Conservation (phyloP, 306 rosid genomes). For the Rosa multiflora region DNA sequence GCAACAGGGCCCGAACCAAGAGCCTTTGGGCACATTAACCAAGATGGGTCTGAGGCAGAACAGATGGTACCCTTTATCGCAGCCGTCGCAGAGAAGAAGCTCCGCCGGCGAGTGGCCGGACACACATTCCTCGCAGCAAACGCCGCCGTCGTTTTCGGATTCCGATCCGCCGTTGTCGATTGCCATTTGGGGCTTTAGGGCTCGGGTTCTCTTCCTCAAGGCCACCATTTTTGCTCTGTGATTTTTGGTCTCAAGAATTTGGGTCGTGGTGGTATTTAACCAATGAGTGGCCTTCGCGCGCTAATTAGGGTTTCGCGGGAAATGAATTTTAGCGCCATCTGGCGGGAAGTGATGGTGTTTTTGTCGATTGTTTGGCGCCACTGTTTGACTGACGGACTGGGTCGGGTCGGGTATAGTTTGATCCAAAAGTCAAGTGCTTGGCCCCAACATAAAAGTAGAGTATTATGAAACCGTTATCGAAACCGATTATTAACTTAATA, state of each 20-base stretch:
- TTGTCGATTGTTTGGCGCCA: neutral
- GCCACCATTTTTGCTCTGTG: slow-evolving; percentile 22
- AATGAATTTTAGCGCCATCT: slow-evolving; percentile 35
- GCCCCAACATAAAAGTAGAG: neutral
- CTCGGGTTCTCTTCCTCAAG: slow-evolving; percentile 52
- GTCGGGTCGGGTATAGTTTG: neutral
- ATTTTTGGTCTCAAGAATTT: neutral
- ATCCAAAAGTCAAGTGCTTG: neutral
- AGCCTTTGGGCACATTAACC: slow-evolving; percentile 60
- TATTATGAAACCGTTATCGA: too few relatives aligned
- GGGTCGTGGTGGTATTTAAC: neutral
- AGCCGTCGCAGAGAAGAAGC: slow-evolving; percentile 77
- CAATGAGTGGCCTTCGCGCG: slow-evolving; percentile 29
- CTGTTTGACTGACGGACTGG: neutral
- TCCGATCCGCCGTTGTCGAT: slow-evolving; percentile 7
- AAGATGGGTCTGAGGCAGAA: slow-evolving; percentile 80
- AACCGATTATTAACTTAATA: too few relatives aligned
- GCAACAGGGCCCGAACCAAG: slow-evolving; percentile 79
- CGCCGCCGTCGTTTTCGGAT: slow-evolving; percentile 22
- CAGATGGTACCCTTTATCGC: slow-evolving; percentile 69
- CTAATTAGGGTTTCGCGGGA: slow-evolving; percentile 37
- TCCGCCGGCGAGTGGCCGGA: slow-evolving; percentile 59
- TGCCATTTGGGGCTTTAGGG: slow-evolving; percentile 39
- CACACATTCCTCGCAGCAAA: slow-evolving; percentile 53
- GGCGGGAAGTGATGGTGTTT: neutral